These are phyloP conservation scores for Bipolaris cookei DNA, from an alignment of 2,329 filamentous ascomycete genomes.

Conservation along the genomic window DNA sequence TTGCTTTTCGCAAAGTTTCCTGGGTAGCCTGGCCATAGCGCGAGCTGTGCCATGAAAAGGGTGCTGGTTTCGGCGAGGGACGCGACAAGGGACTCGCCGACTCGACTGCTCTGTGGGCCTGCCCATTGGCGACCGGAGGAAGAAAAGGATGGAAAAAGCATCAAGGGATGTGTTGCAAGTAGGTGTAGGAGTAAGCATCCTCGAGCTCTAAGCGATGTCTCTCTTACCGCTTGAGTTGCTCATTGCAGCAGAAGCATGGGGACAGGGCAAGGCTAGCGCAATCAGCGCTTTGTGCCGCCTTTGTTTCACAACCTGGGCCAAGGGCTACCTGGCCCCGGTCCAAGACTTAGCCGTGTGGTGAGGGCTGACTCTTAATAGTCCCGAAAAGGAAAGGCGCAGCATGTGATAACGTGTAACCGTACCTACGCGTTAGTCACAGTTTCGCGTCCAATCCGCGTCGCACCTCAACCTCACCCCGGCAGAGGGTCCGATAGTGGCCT, in stretches of 20 bases:
- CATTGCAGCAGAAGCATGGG: constrained; percentile 4
- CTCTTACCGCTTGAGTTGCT: constrained; percentile 1
- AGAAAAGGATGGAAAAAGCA: constrained; percentile 5
- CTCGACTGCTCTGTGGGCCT: constrained; percentile 16
- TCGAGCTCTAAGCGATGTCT: neutral
- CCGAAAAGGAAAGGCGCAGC: constrained; percentile 28
- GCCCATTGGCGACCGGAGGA: neutral
- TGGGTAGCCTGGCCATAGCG: constrained; percentile 38
- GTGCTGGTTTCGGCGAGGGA: neutral
- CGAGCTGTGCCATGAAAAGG: constrained; percentile 15
- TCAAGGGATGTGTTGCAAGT: neutral
- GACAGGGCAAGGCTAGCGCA: constrained; percentile 19
- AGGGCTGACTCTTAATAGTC: constrained; percentile 34
- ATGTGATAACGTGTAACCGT: constrained; percentile 51
- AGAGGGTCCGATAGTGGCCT: constrained; percentile 42
- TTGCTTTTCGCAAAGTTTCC: constrained; percentile 32
- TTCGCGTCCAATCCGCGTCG: constrained; percentile 47
- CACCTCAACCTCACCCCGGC: constrained; percentile 32
- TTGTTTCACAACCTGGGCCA: constrained; percentile 44
- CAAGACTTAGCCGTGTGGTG: constrained; percentile 24
- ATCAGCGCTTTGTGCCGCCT: constrained; percentile 31
- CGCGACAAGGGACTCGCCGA: constrained; percentile 21
- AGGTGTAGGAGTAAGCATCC: neutral
- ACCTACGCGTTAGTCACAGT: constrained; percentile 35
- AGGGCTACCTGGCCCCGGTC: constrained; percentile 30